Evolutionary conservation across 2,329 filamentous ascomycete species (phyloP), one percentile per base, ranked within the genome.

Genomic region (Chaetomium sp.): DNA sequence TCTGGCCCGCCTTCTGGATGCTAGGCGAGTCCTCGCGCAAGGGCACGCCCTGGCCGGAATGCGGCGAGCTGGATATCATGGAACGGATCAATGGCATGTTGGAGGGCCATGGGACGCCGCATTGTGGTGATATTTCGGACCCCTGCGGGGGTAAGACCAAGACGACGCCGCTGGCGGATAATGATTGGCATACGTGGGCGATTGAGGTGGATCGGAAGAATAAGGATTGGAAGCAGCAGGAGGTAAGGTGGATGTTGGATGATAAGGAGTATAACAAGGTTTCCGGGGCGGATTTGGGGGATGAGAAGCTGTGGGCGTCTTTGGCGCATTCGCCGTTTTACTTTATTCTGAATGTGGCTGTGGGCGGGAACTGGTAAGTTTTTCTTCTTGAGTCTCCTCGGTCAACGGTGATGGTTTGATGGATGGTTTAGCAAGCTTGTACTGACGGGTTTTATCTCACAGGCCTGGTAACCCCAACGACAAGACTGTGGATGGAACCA

Each of bases 1-100:
- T 79, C 61, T 79, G 77, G 76, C 76, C 76, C 3, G 77, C 76
- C 3, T 79, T 79, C 63, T 79, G 76, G 76, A 67, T 77, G 53
- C 72, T 79, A 1, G 77, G 76, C 14, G 69, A 75, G 54, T 68
- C 74, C 11, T 66, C 77, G 45, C 74, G 76, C 8, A 66, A 70
- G 55, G 76, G 76, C 14, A 72, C 70, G 1, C 59, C 59, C 19
- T 79, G 77, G 76, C 77, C 76, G 1, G 65, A 65, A 8, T 77
- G 75, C 60, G 77, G 76, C 36, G 76, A 79, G 68, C 66, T 79
- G 45, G 76, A 79, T 61, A 70, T 77, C 54, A 71, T 78, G 53
- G 76, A 79, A 69, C 71, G 70, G 33, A 69, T 78, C 54, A 74
- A 77, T 64, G 76, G 76, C 9, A 60, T 65, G 33, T 60, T 71